Evolutionary conservation across 768 basidiomycete genomes (phyloP).

Genomic region (Leucocoprinus sp.): DNA sequence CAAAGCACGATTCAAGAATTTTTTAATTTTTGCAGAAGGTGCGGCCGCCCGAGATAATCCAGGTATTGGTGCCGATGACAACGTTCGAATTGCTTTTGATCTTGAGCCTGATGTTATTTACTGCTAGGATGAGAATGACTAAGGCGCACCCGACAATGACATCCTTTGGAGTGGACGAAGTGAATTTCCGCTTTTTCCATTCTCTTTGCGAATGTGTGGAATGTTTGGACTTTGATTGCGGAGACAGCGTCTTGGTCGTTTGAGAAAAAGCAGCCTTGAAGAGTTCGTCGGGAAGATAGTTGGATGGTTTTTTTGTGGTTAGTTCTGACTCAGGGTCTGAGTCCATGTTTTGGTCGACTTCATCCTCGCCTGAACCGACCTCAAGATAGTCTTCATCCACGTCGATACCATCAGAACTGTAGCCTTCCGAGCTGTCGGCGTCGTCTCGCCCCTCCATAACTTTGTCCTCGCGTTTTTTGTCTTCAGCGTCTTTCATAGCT

Average conservation of each 20-base stretch:
- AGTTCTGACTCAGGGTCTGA: slow-evolving; percentile 20
- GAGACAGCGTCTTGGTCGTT: slow-evolving; percentile 13
- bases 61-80: slow-evolving; percentile 21
- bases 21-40: slow-evolving; percentile 40
- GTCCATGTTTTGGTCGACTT: slow-evolving; percentile 18
- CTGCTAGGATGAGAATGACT: neutral
- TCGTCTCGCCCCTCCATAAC: slow-evolving; percentile 13
- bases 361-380: slow-evolving; percentile 15
- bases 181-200: slow-evolving; percentile 24
- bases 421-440: slow-evolving; percentile 7
- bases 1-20: slow-evolving; percentile 45
- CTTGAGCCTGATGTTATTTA: slow-evolving; percentile 23
- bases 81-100: slow-evolving; percentile 43
- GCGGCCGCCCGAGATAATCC: slow-evolving; percentile 28
- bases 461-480: slow-evolving; percentile 16
- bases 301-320: slow-evolving; percentile 12
- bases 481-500: slow-evolving; percentile 33
- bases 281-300: slow-evolving; percentile 60
- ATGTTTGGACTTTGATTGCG: slow-evolving; percentile 19
- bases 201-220: slow-evolving; percentile 15
- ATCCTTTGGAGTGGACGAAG: slow-evolving; percentile 33
- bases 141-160: slow-evolving; percentile 44
- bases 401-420: slow-evolving; percentile 14
- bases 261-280: slow-evolving; percentile 45
- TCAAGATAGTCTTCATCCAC: slow-evolving; percentile 20